Evolutionary conservation across 2,329 filamentous ascomycete genomes (phyloP).

Genomic region (Colletotrichum truncatum): DNA sequence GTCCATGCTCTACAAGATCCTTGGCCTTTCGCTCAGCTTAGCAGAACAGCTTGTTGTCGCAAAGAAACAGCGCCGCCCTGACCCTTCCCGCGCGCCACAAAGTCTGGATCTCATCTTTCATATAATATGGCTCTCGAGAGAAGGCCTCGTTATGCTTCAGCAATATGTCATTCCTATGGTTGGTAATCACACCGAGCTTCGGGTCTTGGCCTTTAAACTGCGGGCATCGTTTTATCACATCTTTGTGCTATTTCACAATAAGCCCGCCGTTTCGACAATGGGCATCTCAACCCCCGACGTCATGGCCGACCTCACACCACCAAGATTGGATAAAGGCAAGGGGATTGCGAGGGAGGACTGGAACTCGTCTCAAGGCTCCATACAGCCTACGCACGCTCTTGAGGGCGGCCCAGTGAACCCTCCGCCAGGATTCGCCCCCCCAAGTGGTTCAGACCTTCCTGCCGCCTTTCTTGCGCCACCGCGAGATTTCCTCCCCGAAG

Average conservation of each 20-base stretch:
- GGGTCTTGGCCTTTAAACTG: constrained; percentile 90
- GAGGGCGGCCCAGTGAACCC: constrained; percentile 68
- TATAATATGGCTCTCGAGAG: constrained; percentile 94
- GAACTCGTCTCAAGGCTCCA: constrained; percentile 52
- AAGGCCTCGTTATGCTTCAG: constrained; percentile 89
- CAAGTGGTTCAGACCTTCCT: constrained; percentile 42
- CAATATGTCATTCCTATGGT: constrained; percentile 88
- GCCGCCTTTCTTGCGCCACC: constrained; percentile 78
- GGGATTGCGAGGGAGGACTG: constrained; percentile 54
- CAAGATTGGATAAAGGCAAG: constrained; percentile 57
- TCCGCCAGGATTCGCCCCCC: constrained; percentile 62
- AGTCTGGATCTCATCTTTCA: constrained; percentile 85
- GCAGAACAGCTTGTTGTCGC: constrained; percentile 85
- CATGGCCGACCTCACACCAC: constrained; percentile 46
- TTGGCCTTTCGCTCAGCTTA: constrained; percentile 89
- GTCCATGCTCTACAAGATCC: constrained; percentile 86
- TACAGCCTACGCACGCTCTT: constrained; percentile 58
- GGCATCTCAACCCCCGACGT: constrained; percentile 60
- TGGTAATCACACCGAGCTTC: constrained; percentile 80
- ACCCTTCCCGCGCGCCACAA: constrained; percentile 79
- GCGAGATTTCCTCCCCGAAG: constrained; percentile 83
- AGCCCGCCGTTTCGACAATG: constrained; percentile 76
- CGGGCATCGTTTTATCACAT: constrained; percentile 96
- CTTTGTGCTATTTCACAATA: constrained; percentile 95
- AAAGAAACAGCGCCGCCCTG: constrained; percentile 83